Percentiles rank a stretch among this genome's conserved stretches.
These are phyloP conservation scores for Fraxinus americana DNA, from an alignment of 257 asterid species.

Conservation along the genomic window DNA sequence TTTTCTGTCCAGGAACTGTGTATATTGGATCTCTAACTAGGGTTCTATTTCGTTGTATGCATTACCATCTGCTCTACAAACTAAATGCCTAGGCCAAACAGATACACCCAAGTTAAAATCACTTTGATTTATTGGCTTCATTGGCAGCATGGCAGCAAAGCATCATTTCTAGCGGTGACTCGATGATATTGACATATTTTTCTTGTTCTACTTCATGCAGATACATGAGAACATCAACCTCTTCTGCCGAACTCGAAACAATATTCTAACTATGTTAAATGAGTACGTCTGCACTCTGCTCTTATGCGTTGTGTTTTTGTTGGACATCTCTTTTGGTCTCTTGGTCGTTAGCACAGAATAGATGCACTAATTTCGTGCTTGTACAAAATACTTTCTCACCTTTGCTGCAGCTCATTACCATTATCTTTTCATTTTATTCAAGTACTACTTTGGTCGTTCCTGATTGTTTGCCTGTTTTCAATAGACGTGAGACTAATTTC, in stretches of 20 bases:
- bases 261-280: slow-evolving; percentile 57
- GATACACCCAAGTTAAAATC: background rate
- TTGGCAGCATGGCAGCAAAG: slow-evolving; percentile 9
- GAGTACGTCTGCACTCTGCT: slow-evolving; percentile 53
- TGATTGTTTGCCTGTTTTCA: slow-evolving; percentile 10
- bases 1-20: background rate
- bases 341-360: background rate
- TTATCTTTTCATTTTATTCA: slow-evolving; percentile 7
- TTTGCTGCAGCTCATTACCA: background rate
- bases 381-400: slow-evolving; percentile 8
- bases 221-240: slow-evolving; percentile 68
- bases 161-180: slow-evolving; percentile 22
- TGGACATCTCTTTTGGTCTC: slow-evolving; percentile 16
- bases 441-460: background rate
- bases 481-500: background rate
- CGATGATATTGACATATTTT: slow-evolving; percentile 22
- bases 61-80: background rate
- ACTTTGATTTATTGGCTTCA: background rate
- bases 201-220: slow-evolving; percentile 49
- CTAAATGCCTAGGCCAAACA: background rate
- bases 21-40: slow-evolving; percentile 13
- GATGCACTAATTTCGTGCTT: slow-evolving; percentile 12
- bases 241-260: slow-evolving; percentile 66
- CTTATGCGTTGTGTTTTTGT: background rate
- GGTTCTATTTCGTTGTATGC: slow-evolving; percentile 2